Evolutionary conservation across 2,329 filamentous ascomycete genomes (phyloP), one percentile per base, ranked within the genome.

Genomic region (Exophiala dermatitidis): DNA sequence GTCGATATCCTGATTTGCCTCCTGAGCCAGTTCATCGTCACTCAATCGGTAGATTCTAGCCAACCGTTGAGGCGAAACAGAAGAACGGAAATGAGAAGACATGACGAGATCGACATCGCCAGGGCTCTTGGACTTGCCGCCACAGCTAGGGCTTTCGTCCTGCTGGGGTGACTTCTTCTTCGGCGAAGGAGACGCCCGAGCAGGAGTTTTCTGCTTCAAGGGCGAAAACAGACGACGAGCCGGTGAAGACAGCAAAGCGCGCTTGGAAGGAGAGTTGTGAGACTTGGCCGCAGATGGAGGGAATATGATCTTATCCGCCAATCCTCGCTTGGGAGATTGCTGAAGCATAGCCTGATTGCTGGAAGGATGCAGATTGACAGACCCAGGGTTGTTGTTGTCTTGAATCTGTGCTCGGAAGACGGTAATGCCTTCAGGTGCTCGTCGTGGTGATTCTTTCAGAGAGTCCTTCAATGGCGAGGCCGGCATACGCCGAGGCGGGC

Each of bases 401-500:
- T 30, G 55, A 28, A 56, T 31, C 5, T 57, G 55, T 4, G 57
- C 36, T 37, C 44, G 48, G 51, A 61, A 60, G 10, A 61, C 42
- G 3, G 53, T 51, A 9, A 54, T 55, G 3, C 69, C 55, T 3
- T 63, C 62, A 7, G 57, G 57, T 12, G 62, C 67, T 26, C 67
- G 66, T 31, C 65, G 71, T 1, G 72, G 71, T 1, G 71, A 72
- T 42, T 71, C 67, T 56, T 68, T 70, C 45, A 75, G 57, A 2
- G 64, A 66, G 51, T 71, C 70, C 53, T 72, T 70, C 62, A 69
- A 71, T 6, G 74, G 71, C 6, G 73, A 75, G 32, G 68, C 59
- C 3, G 72, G 71, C n/a, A 69, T 68, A 41, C 72, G 65, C 50
- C 70, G 68, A 7, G 74, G 71, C 28, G 74, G 74, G 54, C 72